These are phyloP conservation scores for Rhizopogon vinicolor DNA, from an alignment of 768 basidiomycete species.

Conservation along the genomic window DNA sequence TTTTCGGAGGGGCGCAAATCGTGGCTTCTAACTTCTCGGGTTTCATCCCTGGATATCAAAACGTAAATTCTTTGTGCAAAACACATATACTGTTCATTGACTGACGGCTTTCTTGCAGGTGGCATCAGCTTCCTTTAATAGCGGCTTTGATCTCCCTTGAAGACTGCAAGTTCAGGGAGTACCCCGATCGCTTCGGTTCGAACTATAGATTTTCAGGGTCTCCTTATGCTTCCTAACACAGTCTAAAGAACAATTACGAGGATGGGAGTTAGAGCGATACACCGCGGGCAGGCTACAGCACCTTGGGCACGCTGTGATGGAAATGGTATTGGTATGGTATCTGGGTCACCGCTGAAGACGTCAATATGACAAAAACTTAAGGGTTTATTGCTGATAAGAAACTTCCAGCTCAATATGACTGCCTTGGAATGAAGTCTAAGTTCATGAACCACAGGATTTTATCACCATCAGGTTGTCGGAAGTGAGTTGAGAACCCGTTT, in stretches of 20 bases:
- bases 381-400: too few relatives aligned
- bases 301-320: neutral
- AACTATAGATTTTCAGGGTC: constrained; percentile 1
- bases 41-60: too few relatives aligned
- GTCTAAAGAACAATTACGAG: neutral
- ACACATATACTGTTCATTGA: neutral
- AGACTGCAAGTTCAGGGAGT: neutral
- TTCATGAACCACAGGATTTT: neutral
- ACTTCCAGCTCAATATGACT: neutral
- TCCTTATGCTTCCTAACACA: neutral
- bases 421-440: neutral
- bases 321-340: neutral
- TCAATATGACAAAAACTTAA: neutral
- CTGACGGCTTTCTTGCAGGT: neutral
- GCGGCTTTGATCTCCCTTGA: neutral
- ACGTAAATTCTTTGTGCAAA: too few relatives aligned
- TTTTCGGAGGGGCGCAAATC: too few relatives aligned
- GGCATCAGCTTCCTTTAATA: neutral
- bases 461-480: neutral
- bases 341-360: neutral
- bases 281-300: neutral
- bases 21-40: too few relatives aligned
- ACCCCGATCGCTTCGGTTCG: neutral
- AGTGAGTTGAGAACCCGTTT: neutral
- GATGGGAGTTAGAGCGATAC: neutral